Percentiles rank a stretch among this genome's conserved stretches.
phyloP scores from a whole-genome alignment of 2,329 filamentous ascomycete species.

The Emergomyces orientalis region DNA sequence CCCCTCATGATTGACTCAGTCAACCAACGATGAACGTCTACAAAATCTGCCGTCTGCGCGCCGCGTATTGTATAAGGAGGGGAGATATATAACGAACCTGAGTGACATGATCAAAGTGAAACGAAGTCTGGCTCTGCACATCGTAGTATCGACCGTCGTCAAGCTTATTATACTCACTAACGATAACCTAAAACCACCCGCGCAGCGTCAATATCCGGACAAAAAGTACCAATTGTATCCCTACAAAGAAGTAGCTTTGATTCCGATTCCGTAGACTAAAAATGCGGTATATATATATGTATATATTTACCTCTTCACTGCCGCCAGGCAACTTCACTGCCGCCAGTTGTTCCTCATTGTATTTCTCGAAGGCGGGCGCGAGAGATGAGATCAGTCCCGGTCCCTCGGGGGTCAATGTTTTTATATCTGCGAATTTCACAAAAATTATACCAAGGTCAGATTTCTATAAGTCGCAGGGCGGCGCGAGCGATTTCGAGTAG shows the following conservation, averaged over 20 bases:
- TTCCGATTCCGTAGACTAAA: neutral
- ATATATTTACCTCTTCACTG: constrained; percentile 57
- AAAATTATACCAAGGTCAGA: neutral
- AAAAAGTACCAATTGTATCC: neutral
- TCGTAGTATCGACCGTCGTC: constrained; percentile 82
- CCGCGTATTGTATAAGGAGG: neutral
- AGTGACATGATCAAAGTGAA: constrained; percentile 74
- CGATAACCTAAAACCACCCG: constrained; percentile 39
- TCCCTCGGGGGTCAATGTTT: constrained; percentile 64
- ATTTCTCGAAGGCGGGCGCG: constrained; percentile 76
- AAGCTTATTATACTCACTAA: constrained; percentile 78
- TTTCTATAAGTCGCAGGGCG: neutral
- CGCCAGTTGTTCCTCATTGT: constrained; percentile 90
- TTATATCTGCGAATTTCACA: constrained; percentile 61
- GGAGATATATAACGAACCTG: constrained; percentile 44
- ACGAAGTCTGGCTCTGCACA: constrained; percentile 76
- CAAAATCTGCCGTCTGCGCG: neutral
- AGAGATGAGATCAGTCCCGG: constrained; percentile 61
- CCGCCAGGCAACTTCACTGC: constrained; percentile 83
- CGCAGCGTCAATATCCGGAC: neutral
- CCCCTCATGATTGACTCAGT: constrained; percentile 8
- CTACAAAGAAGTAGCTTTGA: neutral
- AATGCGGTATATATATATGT: constrained; percentile 6
- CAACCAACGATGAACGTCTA: constrained; percentile 5
- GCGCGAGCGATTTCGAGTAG: constrained; percentile 10